Conservation (phyloP, 768 basidiomycete species). For the Trametes gibbosa region DNA sequence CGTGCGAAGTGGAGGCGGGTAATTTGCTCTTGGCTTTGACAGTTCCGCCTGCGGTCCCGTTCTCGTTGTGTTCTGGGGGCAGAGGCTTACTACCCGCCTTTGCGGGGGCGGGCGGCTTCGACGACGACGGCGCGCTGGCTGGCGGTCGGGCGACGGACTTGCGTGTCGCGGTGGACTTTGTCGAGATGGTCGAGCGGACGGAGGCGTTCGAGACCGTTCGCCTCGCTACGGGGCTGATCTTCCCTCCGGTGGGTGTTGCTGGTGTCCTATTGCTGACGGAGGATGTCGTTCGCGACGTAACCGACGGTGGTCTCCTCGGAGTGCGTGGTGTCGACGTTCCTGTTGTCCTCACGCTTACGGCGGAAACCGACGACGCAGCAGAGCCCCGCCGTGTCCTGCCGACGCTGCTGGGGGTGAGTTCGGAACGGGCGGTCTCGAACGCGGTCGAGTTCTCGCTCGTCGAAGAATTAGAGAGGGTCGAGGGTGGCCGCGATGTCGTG, state of each 20-base stretch:
- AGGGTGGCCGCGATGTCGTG: constrained; percentile 20
- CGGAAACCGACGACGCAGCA: constrained; percentile 32
- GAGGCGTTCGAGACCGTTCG: constrained; percentile 29
- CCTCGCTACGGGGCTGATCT: constrained; percentile 17
- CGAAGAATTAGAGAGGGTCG: constrained; percentile 23
- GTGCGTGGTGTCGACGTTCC: constrained; percentile 22
- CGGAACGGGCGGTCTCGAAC: constrained; percentile 46
- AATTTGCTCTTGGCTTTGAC: constrained; percentile 19
- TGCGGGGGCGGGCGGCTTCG: not conserved
- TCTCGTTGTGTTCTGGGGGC: constrained; percentile 11
- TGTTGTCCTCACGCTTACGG: constrained; percentile 30
- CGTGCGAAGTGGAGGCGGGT: constrained; percentile 10
- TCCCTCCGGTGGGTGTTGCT: constrained; percentile 22
- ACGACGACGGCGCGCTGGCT: not conserved
- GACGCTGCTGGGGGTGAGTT: constrained; percentile 33
- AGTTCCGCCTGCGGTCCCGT: constrained; percentile 3
- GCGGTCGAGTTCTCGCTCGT: constrained; percentile 40
- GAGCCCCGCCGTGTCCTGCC: constrained; percentile 31
- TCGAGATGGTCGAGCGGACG: constrained; percentile 25
- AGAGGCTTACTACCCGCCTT: constrained; percentile 9
- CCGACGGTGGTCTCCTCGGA: constrained; percentile 24
- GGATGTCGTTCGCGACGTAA: constrained; percentile 23
- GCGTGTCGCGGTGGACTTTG: constrained; percentile 13
- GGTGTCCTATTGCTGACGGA: constrained; percentile 20
- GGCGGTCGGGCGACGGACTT: constrained; percentile 4